A percentile compares a stretch with the other conserved stretches of the same genome.
Conservation (phyloP, 306 rosid species). For the Cicer chorassanicum region DNA sequence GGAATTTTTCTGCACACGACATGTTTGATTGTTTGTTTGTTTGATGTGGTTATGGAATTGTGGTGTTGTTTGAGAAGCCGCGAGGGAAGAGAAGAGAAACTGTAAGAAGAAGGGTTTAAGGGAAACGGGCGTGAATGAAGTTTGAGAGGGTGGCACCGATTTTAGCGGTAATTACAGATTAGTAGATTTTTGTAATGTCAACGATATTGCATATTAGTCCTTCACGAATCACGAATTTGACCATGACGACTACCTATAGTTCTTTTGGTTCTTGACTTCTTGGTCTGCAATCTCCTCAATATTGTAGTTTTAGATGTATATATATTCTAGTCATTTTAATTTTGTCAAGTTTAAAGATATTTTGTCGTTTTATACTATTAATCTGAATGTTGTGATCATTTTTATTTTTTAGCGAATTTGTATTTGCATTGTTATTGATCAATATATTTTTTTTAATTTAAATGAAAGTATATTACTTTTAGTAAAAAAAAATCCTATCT, state of each 20-base stretch:
- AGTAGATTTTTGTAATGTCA: neutral
- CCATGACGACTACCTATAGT: too few relatives aligned
- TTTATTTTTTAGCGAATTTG: rapidly evolving
- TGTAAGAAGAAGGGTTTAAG: neutral
- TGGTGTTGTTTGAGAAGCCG: neutral
- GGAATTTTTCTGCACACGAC: constrained; percentile 38
- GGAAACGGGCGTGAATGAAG: neutral
- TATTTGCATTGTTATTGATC: too few relatives aligned
- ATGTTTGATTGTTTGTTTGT: constrained; percentile 32
- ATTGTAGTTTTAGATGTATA: too few relatives aligned
- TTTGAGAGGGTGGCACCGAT: neutral
- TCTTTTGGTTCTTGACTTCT: too few relatives aligned
- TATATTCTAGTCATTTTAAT: too few relatives aligned
- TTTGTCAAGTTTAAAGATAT: too few relatives aligned
- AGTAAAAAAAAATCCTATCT: too few relatives aligned
- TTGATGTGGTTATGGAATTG: neutral
- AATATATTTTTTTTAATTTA: too few relatives aligned
- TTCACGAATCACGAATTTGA: neutral
- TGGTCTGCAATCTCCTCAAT: too few relatives aligned
- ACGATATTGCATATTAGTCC: neutral
- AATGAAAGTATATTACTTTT: too few relatives aligned
- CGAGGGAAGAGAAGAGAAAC: neutral
- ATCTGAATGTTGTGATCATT: too few relatives aligned
- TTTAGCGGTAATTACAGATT: neutral
- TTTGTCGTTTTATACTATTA: too few relatives aligned